A percentile compares a stretch with the other conserved stretches of the same genome.
Conservation (phyloP, 2,329 filamentous ascomycete genomes). For the Neocucurbitaria cava region DNA sequence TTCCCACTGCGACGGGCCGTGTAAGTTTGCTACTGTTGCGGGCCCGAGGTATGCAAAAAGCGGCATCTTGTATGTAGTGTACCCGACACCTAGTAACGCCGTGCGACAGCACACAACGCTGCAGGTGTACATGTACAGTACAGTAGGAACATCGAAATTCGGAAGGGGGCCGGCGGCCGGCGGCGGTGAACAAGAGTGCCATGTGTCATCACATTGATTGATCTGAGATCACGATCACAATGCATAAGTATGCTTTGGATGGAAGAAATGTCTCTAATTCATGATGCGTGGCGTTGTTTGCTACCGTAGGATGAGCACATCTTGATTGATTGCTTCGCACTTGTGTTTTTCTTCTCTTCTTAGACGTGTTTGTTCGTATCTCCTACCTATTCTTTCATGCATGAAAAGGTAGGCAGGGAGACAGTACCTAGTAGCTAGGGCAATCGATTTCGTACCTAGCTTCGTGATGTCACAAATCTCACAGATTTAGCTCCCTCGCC, state of each 20-base stretch:
- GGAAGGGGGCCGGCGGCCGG: no score
- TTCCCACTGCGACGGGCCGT: background rate
- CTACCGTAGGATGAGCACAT: background rate
- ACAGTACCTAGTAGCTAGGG: background rate
- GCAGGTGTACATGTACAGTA: no score
- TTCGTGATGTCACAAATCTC: background rate
- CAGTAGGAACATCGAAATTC: background rate
- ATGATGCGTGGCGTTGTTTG: background rate
- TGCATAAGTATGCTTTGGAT: no score
- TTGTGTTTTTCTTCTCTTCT: background rate
- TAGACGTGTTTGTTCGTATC: no score
- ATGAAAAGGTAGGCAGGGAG: no score
- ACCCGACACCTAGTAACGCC: background rate
- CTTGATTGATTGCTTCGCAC: no score
- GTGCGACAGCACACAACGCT: no score
- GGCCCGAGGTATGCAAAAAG: background rate
- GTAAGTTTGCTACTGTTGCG: background rate
- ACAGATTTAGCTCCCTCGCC: background rate
- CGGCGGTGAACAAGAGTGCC: background rate
- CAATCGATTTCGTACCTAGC: background rate
- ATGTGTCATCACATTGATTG: background rate
- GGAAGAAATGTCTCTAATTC: background rate
- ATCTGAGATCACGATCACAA: background rate
- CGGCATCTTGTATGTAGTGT: background rate
- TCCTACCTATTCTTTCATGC: background rate